Evolutionary conservation across 2,329 filamentous ascomycete species (phyloP), one percentile per base, ranked within the genome.

Genomic region (Cyanodermella asteris): DNA sequence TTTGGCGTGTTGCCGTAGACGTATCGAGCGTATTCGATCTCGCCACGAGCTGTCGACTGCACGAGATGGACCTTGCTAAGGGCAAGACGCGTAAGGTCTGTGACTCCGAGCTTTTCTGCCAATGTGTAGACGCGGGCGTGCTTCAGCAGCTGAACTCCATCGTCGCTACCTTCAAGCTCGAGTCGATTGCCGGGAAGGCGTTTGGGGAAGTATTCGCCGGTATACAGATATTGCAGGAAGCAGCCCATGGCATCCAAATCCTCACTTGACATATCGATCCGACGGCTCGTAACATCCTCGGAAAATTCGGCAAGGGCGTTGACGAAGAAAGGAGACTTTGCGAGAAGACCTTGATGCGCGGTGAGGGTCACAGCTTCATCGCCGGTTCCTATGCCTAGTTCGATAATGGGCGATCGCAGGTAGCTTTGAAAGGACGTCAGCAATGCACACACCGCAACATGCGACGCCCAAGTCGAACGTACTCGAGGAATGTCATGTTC

Each of bases 1-100:
- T 59, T 49, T 27, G 52, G 48, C 7, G 76, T 87, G 50, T 78
- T 67, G 31, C 66, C 67, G 55, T 91, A 91, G 16, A 91, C 75
- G 52, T 81, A 93, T 45, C 80, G 69, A 6, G 82, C 82, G 48
- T 91, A 93, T 14, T 72, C 68, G 42, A 93, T 82, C 56, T 93
- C 82, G 46, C 80, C 82, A 51, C 72, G 73, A 18, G 80, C 78
- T 1, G 76, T 90, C 22, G 73, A 78, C 42, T 81, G 73, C 40
- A 91, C 75, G 45, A 77, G 77, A 56, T 91, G 80, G 40, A 93
- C 91, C 58, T 93, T 93, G 44, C 66, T 70, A 44, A 76, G 76
- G 3, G 81, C 73, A 15, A 91, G 67, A 11, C 59, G 64, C 48
- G 76, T 77, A 33, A 93, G 66, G 7, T 56, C 55, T 1, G 57